Base-by-base conservation (phyloP, 169 alveolate genomes). In the Plasmodium ovale region DNA sequence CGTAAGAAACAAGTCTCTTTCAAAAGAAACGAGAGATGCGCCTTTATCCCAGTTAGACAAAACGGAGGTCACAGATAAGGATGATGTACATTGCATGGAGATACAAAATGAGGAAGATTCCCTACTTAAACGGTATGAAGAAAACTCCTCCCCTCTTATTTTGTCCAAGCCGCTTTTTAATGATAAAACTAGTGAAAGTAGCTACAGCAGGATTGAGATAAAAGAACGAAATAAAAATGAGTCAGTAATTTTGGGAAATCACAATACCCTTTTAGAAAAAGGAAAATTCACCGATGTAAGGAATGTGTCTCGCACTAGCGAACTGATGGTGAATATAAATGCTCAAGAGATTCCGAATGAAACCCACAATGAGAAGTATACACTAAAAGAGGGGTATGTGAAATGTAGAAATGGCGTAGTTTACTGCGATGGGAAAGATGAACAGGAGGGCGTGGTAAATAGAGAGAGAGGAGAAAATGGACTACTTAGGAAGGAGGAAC, bases 51-150 rank as follows among this genome's bases (percentile, higher is more conserved):
- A 39, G 25, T 64, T 23, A 27, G 51, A 60, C 27, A 72, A 54
- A 72, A 47, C 44, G 7, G 56, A 72, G 19, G 31, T 53, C 14
- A 44, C 10, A 25, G 70, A 72, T 14, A 77, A 60, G 31, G 54
- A 60, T 37, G 71, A 60, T 54, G 16, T 42, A 0, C 47, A n/a
- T 62, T 47, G 25, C 29, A 42, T 29, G 23, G 88, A 49, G 7
- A 53, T 77, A 77, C 60, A 31, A 23, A 65, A 82, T 44, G 74
- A 59, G 31, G 90, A 82, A 7, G 90, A 82, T 29, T 82, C 90
- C 6, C 54, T 82, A 58, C 70, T 82, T 64, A 82, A 82, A 59
- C 64, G 72, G 47, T 82, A 82, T 68, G 90, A 82, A 65, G 90
- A 82, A 71, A 39, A 54, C 53, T 65, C 90, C 9, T 67, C 90